Percentiles rank a stretch among this genome's conserved stretches.
Evolutionary conservation across 768 basidiomycete genomes (phyloP).

Genomic region (Naematelia aurantialba): DNA sequence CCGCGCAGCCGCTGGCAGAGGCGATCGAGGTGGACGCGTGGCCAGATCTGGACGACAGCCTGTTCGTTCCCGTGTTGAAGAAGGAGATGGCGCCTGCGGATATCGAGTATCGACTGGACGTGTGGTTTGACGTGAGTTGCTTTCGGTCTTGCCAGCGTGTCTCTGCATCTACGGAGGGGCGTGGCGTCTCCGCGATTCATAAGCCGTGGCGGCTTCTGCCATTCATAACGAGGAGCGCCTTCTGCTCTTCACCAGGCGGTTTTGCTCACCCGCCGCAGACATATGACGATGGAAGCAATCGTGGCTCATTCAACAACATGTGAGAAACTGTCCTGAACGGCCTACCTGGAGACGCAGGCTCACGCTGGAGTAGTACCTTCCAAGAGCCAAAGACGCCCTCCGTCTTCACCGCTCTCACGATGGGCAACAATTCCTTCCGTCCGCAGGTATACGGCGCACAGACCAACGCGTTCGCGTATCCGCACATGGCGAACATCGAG

Average conservation of each 20-base stretch:
- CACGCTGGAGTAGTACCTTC: slow-evolving; percentile 48
- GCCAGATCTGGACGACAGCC: slow-evolving; percentile 48
- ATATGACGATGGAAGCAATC: slow-evolving; percentile 53
- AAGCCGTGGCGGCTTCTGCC: too few species aligned
- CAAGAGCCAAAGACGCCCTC: slow-evolving; percentile 61
- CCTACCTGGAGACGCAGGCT: not conserved
- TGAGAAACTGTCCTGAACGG: not conserved
- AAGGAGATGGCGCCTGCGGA: slow-evolving; percentile 55
- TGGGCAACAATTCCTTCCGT: slow-evolving; percentile 60
- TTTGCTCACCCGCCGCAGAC: slow-evolving; percentile 53
- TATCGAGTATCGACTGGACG: slow-evolving; percentile 64
- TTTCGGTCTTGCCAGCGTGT: not conserved
- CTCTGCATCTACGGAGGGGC: too few species aligned
- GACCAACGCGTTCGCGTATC: slow-evolving; percentile 63
- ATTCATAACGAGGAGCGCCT: too few species aligned
- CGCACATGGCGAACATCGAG: slow-evolving; percentile 72
- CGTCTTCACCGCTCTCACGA: slow-evolving; percentile 68
- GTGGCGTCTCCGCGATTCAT: too few species aligned
- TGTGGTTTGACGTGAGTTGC: slow-evolving; percentile 60
- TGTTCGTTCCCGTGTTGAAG: slow-evolving; percentile 62
- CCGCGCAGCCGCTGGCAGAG: slow-evolving; percentile 57
- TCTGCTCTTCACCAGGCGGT: too few species aligned
- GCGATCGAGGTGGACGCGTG: slow-evolving; percentile 53
- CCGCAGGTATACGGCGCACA: slow-evolving; percentile 71
- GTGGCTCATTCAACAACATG: slow-evolving; percentile 48